phyloP scores from a whole-genome alignment of 2,329 filamentous ascomycete species.

The Aspergillus latus region DNA sequence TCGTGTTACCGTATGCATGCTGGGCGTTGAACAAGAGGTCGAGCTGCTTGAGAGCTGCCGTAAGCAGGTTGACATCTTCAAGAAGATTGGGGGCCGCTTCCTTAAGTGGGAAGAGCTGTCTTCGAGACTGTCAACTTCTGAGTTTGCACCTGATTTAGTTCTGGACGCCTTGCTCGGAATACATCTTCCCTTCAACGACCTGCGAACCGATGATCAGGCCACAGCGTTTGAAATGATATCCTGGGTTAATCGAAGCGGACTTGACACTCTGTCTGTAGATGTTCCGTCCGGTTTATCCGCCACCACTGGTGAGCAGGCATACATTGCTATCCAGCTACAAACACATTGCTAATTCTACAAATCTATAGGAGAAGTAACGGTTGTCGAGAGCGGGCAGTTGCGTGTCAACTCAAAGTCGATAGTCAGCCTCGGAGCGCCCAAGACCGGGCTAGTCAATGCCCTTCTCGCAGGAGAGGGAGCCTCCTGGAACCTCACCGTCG shows the following conservation, averaged over 20 bases:
- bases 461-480: conserved; percentile 61
- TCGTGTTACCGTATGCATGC: conserved; percentile 77
- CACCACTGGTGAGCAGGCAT: conserved; percentile 65
- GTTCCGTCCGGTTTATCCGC: conserved; percentile 87
- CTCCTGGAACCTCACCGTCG: conserved; percentile 75
- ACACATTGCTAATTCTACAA: not conserved
- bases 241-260: conserved; percentile 87
- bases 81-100: conserved; percentile 76
- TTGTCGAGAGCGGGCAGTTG: conserved; percentile 71
- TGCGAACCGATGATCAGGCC: conserved; percentile 77
- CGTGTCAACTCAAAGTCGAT: conserved; percentile 81
- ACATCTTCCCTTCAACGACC: conserved; percentile 83
- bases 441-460: conserved; percentile 77
- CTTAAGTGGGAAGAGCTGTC: conserved; percentile 61
- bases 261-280: conserved; percentile 82
- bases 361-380: conserved; percentile 50
- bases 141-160: conserved; percentile 72
- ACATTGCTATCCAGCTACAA: not conserved
- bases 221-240: conserved; percentile 86
- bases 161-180: conserved; percentile 86
- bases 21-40: conserved; percentile 78
- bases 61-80: conserved; percentile 79
- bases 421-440: conserved; percentile 81
- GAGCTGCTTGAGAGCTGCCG: conserved; percentile 78
- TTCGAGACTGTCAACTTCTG: conserved; percentile 51